Base-by-base conservation (phyloP, 129 eudicot species). In the Oenanthe sinensis region DNA sequence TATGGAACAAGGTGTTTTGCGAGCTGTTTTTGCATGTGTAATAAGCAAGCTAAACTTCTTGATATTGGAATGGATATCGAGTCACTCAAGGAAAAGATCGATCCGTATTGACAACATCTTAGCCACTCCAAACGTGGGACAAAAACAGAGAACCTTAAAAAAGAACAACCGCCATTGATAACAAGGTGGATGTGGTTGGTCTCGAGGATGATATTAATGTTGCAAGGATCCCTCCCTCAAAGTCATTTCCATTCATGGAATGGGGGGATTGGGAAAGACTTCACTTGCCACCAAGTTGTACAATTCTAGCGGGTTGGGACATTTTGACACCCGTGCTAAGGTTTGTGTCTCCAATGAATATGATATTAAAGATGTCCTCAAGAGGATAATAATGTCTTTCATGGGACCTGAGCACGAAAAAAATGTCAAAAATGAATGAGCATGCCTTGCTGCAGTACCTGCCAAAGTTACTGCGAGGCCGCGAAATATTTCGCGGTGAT, bases 301-400 rank as follows among this genome's bases (percentile, higher is more conserved):
- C 40, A 43, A 77, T 19, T 40, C 70, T 2, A 17, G 43, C 55
- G 9, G 22, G 65, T 37, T 44, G 24, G 4, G 19, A 7, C 50
- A 69, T 24, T 79, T 69, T 33, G 4, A 19, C 0, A 30, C 20
- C 17, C 33, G 68, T 62, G 33, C 78, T 24, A 49, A 77, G 73
- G 48, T 58, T 36, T 71, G 28, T 80, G 82, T 80, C 9, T 71
- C 82, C 26, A 50, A 79, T 15, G 72, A 14, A 16, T 71, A 71
- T 30, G 14, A 14, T 43, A 50, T 33, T 30, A 5, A 52, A 52
- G 47, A 52, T 26, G 44, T 80, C 28, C 43, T 72, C 19, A 70
- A 17, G 33, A 39, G 4, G 5, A 71, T 80, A 50, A 54, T 54
- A 20, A 71, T 72, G 15, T 71, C 33, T 26, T 11, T 39, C n/a